Evolutionary conservation across 768 basidiomycete genomes (phyloP).

Genomic region (Sporobolomyces phaffii): DNA sequence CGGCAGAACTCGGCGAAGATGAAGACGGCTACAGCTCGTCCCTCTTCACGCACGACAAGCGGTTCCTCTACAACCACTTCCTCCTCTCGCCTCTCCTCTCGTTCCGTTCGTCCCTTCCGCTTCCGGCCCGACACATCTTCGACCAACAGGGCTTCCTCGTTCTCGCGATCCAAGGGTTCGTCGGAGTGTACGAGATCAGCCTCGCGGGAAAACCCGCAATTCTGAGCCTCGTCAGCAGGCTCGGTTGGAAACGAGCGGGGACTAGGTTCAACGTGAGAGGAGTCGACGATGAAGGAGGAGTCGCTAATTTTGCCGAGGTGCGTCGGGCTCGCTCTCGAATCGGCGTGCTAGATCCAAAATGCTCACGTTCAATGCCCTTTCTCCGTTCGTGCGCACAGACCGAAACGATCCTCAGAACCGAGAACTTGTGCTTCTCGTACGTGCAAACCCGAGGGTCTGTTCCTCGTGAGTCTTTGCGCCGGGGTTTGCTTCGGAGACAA

Average conservation of each 20-base stretch:
- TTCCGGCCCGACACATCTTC: constrained; percentile 62
- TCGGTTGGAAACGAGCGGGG: constrained; percentile 92
- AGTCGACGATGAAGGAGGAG: constrained; percentile 61
- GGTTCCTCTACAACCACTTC: constrained; percentile 93
- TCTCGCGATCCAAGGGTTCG: constrained; percentile 88
- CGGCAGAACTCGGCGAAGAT: neutral
- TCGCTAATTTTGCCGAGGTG: constrained; percentile 94
- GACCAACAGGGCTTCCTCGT: constrained; percentile 83
- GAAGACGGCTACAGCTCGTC: constrained; percentile 28
- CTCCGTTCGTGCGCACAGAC: constrained; percentile 1
- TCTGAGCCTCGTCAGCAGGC: constrained; percentile 71
- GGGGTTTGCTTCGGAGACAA: too few relatives aligned
- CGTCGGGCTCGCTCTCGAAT: too few relatives aligned
- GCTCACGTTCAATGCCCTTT: neutral
- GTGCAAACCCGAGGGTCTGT: constrained; percentile 92
- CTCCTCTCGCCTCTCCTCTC: constrained; percentile 79
- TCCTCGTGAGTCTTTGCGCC: constrained; percentile 66
- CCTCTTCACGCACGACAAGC: constrained; percentile 60
- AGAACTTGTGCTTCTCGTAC: constrained; percentile 82
- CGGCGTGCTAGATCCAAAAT: too few relatives aligned
- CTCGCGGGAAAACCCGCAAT: constrained; percentile 67
- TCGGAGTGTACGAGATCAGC: constrained; percentile 72
- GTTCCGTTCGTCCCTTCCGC: constrained; percentile 72
- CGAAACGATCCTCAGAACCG: constrained; percentile 75
- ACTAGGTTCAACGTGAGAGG: constrained; percentile 74